phyloP scores from a whole-genome alignment of 495 filamentous ascomycete species.

The Tetracladium marchalianum region DNA sequence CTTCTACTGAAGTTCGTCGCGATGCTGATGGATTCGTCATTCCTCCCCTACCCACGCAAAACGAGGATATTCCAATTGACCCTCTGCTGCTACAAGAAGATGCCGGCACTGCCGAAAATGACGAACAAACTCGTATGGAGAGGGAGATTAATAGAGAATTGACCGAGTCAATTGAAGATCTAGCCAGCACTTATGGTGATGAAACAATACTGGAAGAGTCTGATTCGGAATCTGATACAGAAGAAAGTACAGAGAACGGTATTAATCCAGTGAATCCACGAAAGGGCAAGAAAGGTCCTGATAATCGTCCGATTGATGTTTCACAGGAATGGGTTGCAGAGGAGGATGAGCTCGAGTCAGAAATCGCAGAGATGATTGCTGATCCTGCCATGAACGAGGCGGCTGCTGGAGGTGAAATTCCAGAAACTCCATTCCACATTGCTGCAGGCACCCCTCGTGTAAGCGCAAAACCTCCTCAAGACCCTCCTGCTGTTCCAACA shows the following conservation, averaged over 20 bases:
- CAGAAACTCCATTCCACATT: too few relatives aligned
- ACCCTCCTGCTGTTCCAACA: too few relatives aligned
- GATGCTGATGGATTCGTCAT: conserved; percentile 48
- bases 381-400: conserved; percentile 13
- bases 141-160: too few relatives aligned
- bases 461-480: too few relatives aligned
- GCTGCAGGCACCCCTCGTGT: too few relatives aligned
- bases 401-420: too few relatives aligned
- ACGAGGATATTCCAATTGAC: conserved; percentile 19
- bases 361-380: conserved; percentile 38
- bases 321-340: conserved; percentile 37
- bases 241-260: too few relatives aligned
- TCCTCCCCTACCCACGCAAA: conserved; percentile 20
- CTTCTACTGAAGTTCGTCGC: conserved; percentile 19
- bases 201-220: conserved; percentile 2
- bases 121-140: too few relatives aligned
- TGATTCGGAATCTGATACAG: background rate
- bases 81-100: conserved; percentile 14
- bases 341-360: conserved; percentile 35
- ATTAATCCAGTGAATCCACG: too few relatives aligned
- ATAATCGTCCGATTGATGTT: background rate
- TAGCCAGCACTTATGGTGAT: background rate
- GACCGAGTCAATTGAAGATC: too few relatives aligned
- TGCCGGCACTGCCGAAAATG: background rate
- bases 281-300: too few relatives aligned